phyloP scores from a whole-genome alignment of 495 filamentous ascomycete genomes.

The Penicillium bovifimosum region DNA sequence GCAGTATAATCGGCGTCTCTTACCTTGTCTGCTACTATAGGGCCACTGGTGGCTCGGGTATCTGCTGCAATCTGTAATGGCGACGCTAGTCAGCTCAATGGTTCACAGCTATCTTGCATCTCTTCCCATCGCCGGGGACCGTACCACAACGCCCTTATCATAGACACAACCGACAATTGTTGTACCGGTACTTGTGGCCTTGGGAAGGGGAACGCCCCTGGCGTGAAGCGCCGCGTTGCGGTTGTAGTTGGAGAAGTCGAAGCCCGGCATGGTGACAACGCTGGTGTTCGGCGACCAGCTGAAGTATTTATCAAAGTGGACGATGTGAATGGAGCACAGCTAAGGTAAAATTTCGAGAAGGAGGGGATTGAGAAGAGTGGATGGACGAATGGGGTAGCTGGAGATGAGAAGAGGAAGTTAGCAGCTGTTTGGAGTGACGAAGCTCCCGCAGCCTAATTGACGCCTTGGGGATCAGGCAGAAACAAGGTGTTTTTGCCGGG shows the following conservation, averaged over 20 bases:
- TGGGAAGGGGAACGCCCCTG: conserved; percentile 86
- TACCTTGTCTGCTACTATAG: conserved; percentile 98
- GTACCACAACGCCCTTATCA: conserved; percentile 90
- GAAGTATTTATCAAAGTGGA: conserved; percentile 2
- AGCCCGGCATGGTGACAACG: conserved; percentile 77
- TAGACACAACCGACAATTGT: conserved; percentile 98
- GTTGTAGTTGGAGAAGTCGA: conserved; percentile 99
- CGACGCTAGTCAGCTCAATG: conserved; percentile 11
- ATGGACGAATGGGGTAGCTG: conserved; percentile 16
- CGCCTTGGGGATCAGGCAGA: conserved; percentile 31
- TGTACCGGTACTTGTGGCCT: conserved; percentile 97
- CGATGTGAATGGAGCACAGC: background rate
- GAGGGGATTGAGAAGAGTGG: conserved; percentile 7
- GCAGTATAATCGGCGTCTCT: background rate
- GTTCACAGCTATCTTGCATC: background rate
- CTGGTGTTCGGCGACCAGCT: conserved; percentile 9
- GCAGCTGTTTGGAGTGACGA: conserved; percentile 39
- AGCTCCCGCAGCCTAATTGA: conserved; percentile 39
- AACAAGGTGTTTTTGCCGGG: conserved; percentile 33
- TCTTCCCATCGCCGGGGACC: conserved; percentile 21
- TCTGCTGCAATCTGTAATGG: conserved; percentile 79
- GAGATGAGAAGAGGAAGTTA: conserved; percentile 23
- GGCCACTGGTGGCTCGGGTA: conserved; percentile 93
- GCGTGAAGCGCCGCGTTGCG: conserved; percentile 94
- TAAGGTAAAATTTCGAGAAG: conserved; percentile 1